Conservation (phyloP, 73 alveolate species). For the Paraurostyla sp. region DNA sequence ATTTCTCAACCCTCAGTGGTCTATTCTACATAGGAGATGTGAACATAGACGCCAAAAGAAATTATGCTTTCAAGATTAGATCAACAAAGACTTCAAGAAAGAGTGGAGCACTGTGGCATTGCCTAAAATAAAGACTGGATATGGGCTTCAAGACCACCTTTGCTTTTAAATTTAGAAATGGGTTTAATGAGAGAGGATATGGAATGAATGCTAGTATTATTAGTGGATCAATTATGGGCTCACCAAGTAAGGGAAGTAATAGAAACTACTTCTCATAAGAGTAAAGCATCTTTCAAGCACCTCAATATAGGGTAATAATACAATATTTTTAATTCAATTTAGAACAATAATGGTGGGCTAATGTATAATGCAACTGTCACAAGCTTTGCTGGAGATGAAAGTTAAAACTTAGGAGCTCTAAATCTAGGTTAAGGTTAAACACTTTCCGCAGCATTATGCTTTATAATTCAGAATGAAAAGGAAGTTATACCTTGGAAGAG, state of each 20-base stretch:
- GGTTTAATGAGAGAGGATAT: neutral
- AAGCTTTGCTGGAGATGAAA: slow-evolving; percentile 28
- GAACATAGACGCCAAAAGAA: neutral
- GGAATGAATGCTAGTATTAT: slow-evolving; percentile 24
- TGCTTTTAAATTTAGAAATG: slow-evolving; percentile 66
- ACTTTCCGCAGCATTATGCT: slow-evolving; percentile 37
- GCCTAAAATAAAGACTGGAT: slow-evolving; percentile 71
- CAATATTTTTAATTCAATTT: neutral
- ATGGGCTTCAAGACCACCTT: slow-evolving; percentile 71
- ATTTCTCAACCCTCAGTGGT: slow-evolving; percentile 51
- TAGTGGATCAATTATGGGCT: slow-evolving; percentile 24
- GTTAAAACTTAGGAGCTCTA: neutral
- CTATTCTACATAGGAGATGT: slow-evolving; percentile 63
- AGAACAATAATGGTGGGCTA: neutral
- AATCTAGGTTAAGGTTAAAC: neutral
- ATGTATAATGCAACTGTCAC: neutral
- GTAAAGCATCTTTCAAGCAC: neutral
- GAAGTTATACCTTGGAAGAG: slow-evolving; percentile 71
- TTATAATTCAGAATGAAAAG: slow-evolving; percentile 67
- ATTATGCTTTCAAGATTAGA: slow-evolving; percentile 31
- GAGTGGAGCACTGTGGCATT: slow-evolving; percentile 83
- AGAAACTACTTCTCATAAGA: neutral
- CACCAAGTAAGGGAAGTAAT: slow-evolving; percentile 34
- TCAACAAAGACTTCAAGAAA: slow-evolving; percentile 64
- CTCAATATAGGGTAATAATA: neutral